Percentiles rank a stretch among this genome's conserved stretches.
Conservation (phyloP, 305 asterid genomes). For the Striga hermonthica region DNA sequence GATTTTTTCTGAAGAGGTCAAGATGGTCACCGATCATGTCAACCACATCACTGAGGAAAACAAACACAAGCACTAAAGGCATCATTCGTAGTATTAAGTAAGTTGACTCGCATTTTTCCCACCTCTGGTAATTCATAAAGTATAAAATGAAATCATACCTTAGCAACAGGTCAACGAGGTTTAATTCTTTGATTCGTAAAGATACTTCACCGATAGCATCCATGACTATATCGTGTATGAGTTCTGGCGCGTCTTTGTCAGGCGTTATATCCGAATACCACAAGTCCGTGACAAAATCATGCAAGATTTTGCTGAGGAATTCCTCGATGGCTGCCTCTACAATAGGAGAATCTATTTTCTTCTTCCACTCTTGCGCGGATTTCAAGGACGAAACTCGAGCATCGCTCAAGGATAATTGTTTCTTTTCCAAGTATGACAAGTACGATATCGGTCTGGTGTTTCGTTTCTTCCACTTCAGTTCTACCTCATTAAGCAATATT, state of each 20-base stretch:
- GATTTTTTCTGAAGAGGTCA: constrained; percentile 80
- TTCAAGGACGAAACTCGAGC: constrained; percentile 50
- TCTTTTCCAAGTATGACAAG: constrained; percentile 69
- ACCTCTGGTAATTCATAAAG: constrained; percentile 21
- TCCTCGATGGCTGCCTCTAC: constrained; percentile 85
- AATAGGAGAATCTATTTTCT: constrained; percentile 65
- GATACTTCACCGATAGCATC: constrained; percentile 80
- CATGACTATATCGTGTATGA: constrained; percentile 57
- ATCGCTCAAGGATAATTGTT: constrained; percentile 67
- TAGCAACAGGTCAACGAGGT: constrained; percentile 78
- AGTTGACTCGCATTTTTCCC: constrained; percentile 1
- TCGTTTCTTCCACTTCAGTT: constrained; percentile 64
- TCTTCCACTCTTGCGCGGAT: constrained; percentile 67
- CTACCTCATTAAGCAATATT: constrained; percentile 71
- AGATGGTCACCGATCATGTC: constrained; percentile 82
- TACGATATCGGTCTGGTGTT: constrained; percentile 47
- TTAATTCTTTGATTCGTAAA: constrained; percentile 67
- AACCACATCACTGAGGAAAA: constrained; percentile 63
- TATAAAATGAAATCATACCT: constrained; percentile 40
- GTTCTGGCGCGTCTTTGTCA: constrained; percentile 67
- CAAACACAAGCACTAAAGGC: constrained; percentile 21
- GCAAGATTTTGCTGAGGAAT: constrained; percentile 61
- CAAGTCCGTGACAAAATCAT: constrained; percentile 70
- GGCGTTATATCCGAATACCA: constrained; percentile 83
- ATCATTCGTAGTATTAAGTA: constrained; percentile 24